Percentiles rank a stretch among this genome's conserved stretches.
phyloP scores from a whole-genome alignment of 148 eudicot species.

The Cornus controversa region DNA sequence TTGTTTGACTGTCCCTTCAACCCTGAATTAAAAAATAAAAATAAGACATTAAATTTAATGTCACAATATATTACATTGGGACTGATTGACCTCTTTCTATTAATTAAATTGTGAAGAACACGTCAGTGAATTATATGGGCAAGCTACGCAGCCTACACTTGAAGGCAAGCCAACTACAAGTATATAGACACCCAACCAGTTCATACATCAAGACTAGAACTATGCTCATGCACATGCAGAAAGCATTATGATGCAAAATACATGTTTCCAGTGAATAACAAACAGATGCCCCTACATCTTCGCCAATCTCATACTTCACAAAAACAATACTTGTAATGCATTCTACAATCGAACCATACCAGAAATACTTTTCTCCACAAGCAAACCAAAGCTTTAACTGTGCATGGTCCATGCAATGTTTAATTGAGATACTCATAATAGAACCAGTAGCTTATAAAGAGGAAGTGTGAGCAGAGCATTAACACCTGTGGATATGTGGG shows the following conservation, averaged over 20 bases:
- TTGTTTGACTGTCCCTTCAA: conserved; percentile 81
- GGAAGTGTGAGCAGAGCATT: not conserved
- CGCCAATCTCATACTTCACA: not conserved
- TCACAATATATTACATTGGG: not conserved
- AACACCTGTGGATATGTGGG: not conserved
- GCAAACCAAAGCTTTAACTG: not conserved
- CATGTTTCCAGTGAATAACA: not conserved
- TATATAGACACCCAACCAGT: not conserved
- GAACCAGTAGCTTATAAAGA: not conserved
- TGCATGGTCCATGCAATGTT: not conserved
- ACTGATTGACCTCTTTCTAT: too few relatives aligned
- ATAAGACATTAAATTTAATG: not conserved
- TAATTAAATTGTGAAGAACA: not conserved
- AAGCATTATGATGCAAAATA: not conserved
- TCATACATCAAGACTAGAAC: not conserved
- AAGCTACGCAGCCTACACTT: not conserved
- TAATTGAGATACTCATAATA: not conserved
- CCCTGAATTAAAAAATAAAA: conserved; percentile 34
- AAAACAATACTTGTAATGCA: not conserved
- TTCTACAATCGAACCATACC: not conserved
- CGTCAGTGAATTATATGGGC: not conserved
- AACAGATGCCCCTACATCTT: not conserved
- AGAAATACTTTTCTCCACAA: not conserved
- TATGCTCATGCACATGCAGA: not conserved
- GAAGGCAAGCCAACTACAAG: not conserved